phyloP scores from a whole-genome alignment of 208 protist genomes.

The Leishmania guyanensis region DNA sequence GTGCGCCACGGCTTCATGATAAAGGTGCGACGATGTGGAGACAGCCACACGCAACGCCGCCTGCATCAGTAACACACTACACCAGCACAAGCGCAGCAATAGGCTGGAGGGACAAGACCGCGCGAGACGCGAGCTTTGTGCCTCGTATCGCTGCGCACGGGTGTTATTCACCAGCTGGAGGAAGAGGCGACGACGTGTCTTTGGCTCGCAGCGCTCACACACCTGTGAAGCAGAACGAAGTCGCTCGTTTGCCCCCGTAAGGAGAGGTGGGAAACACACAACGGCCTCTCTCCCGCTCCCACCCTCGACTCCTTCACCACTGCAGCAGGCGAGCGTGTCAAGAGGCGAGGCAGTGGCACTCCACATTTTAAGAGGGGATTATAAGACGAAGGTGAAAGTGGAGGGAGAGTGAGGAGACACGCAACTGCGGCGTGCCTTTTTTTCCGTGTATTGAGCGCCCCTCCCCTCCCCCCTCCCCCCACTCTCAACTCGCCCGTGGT shows the following conservation, averaged over 20 bases:
- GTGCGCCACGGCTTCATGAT: conserved; percentile 31
- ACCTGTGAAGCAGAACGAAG: neutral
- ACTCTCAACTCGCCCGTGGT: neutral
- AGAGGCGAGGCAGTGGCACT: neutral
- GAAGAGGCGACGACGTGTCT: neutral
- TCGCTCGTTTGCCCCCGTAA: neutral
- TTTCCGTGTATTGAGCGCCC: neutral
- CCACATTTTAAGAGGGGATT: neutral
- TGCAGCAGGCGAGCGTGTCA: neutral
- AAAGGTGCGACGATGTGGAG: conserved; percentile 28
- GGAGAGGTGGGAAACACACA: neutral
- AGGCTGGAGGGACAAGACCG: neutral
- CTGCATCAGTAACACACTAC: conserved; percentile 17
- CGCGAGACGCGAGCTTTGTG: neutral
- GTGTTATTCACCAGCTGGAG: neutral
- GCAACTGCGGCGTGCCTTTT: neutral
- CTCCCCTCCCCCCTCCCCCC: neutral
- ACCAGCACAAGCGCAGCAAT: neutral
- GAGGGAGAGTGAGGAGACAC: neutral
- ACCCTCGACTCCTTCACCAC: neutral
- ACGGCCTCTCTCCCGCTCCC: neutral
- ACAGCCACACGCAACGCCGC: conserved; percentile 34
- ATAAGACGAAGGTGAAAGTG: neutral
- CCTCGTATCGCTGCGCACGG: neutral
- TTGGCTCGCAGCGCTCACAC: neutral